Evolutionary conservation across 345 rosid species (phyloP).

Genomic region (Gynandropsis gynandra): DNA sequence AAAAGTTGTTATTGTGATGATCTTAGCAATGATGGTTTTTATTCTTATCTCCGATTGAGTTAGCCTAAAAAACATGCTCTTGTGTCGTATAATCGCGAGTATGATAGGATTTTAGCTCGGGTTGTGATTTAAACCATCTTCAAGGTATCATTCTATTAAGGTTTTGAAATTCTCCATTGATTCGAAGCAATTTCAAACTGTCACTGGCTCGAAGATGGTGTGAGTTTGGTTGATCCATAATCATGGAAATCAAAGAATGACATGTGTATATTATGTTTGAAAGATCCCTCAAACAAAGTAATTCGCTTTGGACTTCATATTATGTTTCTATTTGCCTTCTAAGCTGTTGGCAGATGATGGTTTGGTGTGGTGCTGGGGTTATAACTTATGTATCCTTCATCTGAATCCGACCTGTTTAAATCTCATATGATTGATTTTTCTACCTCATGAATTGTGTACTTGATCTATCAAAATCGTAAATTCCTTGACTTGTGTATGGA

Average conservation of each 20-base stretch:
- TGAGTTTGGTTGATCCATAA: neutral
- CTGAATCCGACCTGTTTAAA: neutral
- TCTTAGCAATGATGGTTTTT: no score
- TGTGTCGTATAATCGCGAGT: no score
- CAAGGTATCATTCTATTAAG: neutral
- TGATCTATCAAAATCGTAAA: constrained; percentile 5
- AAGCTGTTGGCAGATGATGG: constrained; percentile 71
- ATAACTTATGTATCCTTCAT: constrained; percentile 78
- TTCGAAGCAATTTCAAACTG: neutral
- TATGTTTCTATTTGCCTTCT: constrained; percentile 21
- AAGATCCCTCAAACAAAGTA: no score
- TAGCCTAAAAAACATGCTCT: no score
- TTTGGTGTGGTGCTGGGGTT: constrained; percentile 94
- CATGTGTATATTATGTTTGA: neutral
- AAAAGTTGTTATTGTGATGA: no score
- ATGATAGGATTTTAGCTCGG: no score
- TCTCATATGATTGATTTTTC: neutral
- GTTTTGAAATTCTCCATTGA: neutral
- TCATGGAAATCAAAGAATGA: neutral
- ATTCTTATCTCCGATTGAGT: no score
- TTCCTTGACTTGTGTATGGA: constrained; percentile 65
- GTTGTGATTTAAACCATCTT: neutral
- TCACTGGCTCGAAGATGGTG: neutral
- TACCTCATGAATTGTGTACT: constrained; percentile 4
- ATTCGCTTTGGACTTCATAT: constrained; percentile 8